These are phyloP conservation scores for Didymosphaeria variabile DNA, from an alignment of 2,329 filamentous ascomycete species.

Conservation along the genomic window DNA sequence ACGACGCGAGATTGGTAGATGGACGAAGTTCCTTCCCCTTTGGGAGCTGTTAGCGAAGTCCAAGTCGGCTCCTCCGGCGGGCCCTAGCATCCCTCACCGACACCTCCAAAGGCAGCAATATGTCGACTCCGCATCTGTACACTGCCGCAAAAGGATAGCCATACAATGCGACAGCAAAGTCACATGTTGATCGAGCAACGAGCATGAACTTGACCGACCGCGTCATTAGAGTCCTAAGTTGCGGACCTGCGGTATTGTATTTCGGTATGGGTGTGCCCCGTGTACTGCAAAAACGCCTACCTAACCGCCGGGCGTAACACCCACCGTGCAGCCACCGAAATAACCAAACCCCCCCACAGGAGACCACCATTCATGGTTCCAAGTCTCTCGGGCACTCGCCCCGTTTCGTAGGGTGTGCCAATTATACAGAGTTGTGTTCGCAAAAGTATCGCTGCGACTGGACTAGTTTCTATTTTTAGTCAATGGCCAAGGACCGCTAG, in stretches of 20 bases:
- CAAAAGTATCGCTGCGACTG: not conserved
- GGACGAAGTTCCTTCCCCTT: constrained; percentile 13
- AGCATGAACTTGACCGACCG: not conserved
- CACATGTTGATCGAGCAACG: constrained; percentile 4
- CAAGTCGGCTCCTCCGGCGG: constrained; percentile 4
- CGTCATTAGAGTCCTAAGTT: constrained; percentile 3
- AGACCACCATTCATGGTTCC: not conserved
- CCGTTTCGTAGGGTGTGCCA: constrained; percentile 15
- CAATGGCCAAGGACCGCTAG: constrained; percentile 2
- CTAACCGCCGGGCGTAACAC: constrained; percentile 15
- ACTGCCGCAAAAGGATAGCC: not conserved
- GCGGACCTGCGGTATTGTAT: constrained; percentile 15
- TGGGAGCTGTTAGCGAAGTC: constrained; percentile 11
- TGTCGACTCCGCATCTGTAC: constrained; percentile 6
- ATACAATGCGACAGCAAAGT: not conserved
- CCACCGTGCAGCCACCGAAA: constrained; percentile 14
- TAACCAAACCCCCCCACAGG: constrained; percentile 2
- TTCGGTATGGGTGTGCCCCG: constrained; percentile 14
- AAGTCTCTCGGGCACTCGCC: constrained; percentile 14
- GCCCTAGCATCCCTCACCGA: constrained; percentile 13
- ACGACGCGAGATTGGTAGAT: not conserved
- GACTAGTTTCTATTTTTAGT: constrained; percentile 12
- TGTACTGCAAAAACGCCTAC: constrained; percentile 24
- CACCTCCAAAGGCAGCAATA: constrained; percentile 10
- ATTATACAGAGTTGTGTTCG: constrained; percentile 19